Percentiles rank a stretch among this genome's conserved stretches.
Evolutionary conservation across 208 protist genomes (phyloP).

Genomic region (Trypanosoma brucei): DNA sequence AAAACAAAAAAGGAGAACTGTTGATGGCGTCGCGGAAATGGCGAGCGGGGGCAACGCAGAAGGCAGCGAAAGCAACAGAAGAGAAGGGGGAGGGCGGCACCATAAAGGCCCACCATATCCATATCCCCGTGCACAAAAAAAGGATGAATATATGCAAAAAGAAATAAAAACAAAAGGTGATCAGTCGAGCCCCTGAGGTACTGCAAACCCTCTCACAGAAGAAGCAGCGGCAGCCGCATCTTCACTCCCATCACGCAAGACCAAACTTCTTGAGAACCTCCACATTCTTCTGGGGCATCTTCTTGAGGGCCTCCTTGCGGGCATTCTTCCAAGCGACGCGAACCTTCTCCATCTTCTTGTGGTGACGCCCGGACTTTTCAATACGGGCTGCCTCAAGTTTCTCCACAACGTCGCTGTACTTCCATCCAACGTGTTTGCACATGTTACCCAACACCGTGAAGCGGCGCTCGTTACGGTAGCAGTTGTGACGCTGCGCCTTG

Average conservation of each 20-base stretch:
- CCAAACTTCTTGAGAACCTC: constrained; percentile 89
- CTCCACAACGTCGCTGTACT: constrained; percentile 81
- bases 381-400: constrained; percentile 73
- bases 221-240: too few species aligned
- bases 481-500: constrained; percentile 65
- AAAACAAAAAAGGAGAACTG: too few species aligned
- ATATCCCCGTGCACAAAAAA: too few species aligned
- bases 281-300: constrained; percentile 85
- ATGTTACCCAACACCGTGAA: constrained; percentile 86
- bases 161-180: not conserved
- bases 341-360: constrained; percentile 68
- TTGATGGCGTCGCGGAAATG: too few species aligned
- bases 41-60: too few species aligned
- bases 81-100: too few species aligned
- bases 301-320: constrained; percentile 65
- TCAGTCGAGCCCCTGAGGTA: not conserved
- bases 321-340: constrained; percentile 61
- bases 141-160: too few species aligned
- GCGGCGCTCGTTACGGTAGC: constrained; percentile 71
- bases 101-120: too few species aligned
- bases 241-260: constrained; percentile 45
- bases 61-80: too few species aligned
- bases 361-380: constrained; percentile 63
- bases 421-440: constrained; percentile 87
- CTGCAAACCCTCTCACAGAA: not conserved